Conservation (phyloP, 2,329 filamentous ascomycete species). For the Penicillium sumatraense region DNA sequence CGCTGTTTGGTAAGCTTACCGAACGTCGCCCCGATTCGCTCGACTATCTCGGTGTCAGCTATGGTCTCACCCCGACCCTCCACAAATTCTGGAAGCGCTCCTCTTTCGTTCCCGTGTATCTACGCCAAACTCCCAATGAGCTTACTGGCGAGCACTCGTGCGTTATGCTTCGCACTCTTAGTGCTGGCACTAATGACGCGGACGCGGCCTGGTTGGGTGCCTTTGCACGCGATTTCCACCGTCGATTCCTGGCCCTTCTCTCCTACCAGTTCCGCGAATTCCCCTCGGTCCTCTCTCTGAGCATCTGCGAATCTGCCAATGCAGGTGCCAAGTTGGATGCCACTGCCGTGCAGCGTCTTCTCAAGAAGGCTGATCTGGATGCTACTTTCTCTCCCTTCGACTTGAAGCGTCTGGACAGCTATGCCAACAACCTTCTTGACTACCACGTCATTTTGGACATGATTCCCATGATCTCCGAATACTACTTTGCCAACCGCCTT, state of each 20-base stretch:
- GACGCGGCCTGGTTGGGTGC: conserved; percentile 86
- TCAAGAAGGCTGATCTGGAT: conserved; percentile 79
- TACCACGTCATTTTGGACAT: conserved; percentile 97
- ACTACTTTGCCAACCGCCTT: conserved; percentile 84
- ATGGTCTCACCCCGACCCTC: conserved; percentile 82
- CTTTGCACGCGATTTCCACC: conserved; percentile 91
- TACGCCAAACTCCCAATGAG: conserved; percentile 94
- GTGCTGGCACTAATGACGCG: conserved; percentile 63
- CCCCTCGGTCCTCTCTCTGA: conserved; percentile 75
- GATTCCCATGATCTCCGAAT: conserved; percentile 76
- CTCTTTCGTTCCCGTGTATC: conserved; percentile 84
- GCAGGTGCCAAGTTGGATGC: conserved; percentile 71
- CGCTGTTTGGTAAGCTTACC: conserved; percentile 84
- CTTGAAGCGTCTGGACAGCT: conserved; percentile 90
- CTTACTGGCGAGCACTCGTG: conserved; percentile 97
- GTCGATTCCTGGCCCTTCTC: conserved; percentile 85
- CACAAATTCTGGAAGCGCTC: conserved; percentile 98
- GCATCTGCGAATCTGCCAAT: conserved; percentile 84
- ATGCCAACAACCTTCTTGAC: conserved; percentile 95
- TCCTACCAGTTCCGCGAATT: conserved; percentile 93
- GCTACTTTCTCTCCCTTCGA: conserved; percentile 84
- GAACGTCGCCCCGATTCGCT: conserved; percentile 79
- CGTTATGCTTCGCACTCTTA: conserved; percentile 88
- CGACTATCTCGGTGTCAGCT: conserved; percentile 95
- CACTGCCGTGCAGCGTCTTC: conserved; percentile 55